Evolutionary conservation across 1,284 basidiomycete species (phyloP), one percentile per base, ranked within the genome.

Genomic region (Ceratobasidium theobromae): DNA sequence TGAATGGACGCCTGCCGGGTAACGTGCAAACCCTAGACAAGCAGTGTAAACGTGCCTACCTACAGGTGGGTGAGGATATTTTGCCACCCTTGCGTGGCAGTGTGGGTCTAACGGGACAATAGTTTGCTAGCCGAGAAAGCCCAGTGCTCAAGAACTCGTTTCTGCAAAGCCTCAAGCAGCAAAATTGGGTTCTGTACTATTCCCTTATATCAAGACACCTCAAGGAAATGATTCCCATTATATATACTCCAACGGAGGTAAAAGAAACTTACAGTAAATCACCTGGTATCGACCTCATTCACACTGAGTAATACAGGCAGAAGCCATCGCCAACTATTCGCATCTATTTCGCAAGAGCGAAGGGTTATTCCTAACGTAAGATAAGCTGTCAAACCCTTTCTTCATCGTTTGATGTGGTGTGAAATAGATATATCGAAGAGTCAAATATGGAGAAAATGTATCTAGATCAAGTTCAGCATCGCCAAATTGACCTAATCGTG

Each of bases 131-230:
- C 1, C 76, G 79, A 23, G 79, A 82, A 1, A 76, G 75, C 2
- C 78, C 84, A 21, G 77, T 90, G n/a, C 74, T 78, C 62, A 87
- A 88, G 77, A 89, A 90, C 72, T 82, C 84, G 0, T 91, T 91
- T 72, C 69, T 89, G 66, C 85, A 87, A 76, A 75, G 73, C 70
- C 70, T 90, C 73, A 89, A 86, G 75, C 82, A 83, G 11, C 88
- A 90, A 78, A 90, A 89, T 70, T 85, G 84, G 82, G 86, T 88
- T 1, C 77, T 92, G 28, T 92, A 89, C 75, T 92, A 88, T 74
- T 77, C 81, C 0, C 75, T 92, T 12, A 73, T 91, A 5, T 74
- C 77, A 9, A 77, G 80, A 35, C 82, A 92, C 73, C 76, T 93
- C 67, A 81, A 82, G 70, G 90, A 93, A 76, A 78, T 91, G 53